Evolutionary conservation across 352 stramenopile genomes (phyloP), one percentile per base, ranked within the genome.

Genomic region (Pseudoperonospora humuli): DNA sequence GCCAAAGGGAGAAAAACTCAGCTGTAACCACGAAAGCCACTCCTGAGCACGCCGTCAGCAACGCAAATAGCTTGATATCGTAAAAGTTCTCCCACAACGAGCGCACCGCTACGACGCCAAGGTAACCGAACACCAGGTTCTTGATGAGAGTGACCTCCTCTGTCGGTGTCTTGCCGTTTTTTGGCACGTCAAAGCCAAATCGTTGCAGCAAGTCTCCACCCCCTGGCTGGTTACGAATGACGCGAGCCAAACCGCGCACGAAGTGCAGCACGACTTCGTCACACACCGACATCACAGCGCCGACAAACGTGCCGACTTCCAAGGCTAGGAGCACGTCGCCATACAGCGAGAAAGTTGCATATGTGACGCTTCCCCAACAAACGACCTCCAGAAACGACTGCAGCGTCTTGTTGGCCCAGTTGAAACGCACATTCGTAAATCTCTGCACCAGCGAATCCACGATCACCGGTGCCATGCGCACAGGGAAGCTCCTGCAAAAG

Each of bases 321-420:
- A 85, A 46, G 17, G 79, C 75, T 11, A 79, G 57, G 5, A 87
- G 49, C 28, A 57, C 53, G 51, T 91, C 74, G 19, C 56, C 55
- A 24, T 82, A 69, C 9, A 88, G 51, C 44, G 65, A 83, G 39
- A 75, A 82, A 20, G 74, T 62, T 4, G 66, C 75, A 48, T 61
- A 70, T 46, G 72, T 86, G 37, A 88, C 75, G 55, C 74, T 87
- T 17, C 31, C 54, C 75, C 75, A 91, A 54, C 75, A 79, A 9
- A 70, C 57, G 7, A 88, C 43, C 45, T 91, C 78, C n/a, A 91
- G 36, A 39, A 91, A 91, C 13, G 75, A 88, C 56, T 86, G 78
- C 48, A 91, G 54, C 31, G 78, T 91, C 61, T 91, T 87, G 11
- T 63, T 88, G 26, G 67, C 49, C 79, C 79, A 91, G 49, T 91